Evolutionary conservation across 2,329 filamentous ascomycete genomes (phyloP).

Genomic region (Whalleya microplaca): DNA sequence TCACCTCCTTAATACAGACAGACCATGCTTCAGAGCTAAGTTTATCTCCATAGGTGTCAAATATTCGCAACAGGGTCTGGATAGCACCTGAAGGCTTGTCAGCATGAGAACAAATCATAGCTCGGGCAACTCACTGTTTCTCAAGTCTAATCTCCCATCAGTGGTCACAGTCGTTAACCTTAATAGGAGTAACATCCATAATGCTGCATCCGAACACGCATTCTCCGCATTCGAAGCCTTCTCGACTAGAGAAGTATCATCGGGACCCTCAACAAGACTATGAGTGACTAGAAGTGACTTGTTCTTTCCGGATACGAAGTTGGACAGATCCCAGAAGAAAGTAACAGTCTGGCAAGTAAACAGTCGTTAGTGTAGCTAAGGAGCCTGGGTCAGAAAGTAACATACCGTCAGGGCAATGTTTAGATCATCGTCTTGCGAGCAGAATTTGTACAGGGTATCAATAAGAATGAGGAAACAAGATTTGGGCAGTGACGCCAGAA

Average conservation of each 20-base stretch:
- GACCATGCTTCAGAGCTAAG: conserved; percentile 80
- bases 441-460: conserved; percentile 87
- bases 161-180: conserved; percentile 72
- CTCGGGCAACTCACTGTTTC: conserved; percentile 62
- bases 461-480: conserved; percentile 77
- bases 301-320: conserved; percentile 72
- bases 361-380: conserved; percentile 15
- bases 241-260: conserved; percentile 60
- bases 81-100: conserved; percentile 65
- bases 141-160: conserved; percentile 73
- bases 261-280: conserved; percentile 55
- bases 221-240: conserved; percentile 63
- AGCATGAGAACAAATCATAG: conserved; percentile 37
- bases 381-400: conserved; percentile 2
- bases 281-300: conserved; percentile 61
- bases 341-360: conserved; percentile 70
- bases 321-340: conserved; percentile 94
- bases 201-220: conserved; percentile 66
- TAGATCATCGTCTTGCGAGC: conserved; percentile 85
- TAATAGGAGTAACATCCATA: conserved; percentile 79
- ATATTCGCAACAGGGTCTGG: conserved; percentile 87
- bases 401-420: conserved; percentile 90
- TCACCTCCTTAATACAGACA: conserved; percentile 77
- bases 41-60: conserved; percentile 86
- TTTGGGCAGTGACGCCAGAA: conserved; percentile 73